Percentiles rank a stretch among this genome's conserved stretches.
These are phyloP conservation scores for Hypericum androsaemum DNA, from an alignment of 345 rosid genomes.

Conservation along the genomic window DNA sequence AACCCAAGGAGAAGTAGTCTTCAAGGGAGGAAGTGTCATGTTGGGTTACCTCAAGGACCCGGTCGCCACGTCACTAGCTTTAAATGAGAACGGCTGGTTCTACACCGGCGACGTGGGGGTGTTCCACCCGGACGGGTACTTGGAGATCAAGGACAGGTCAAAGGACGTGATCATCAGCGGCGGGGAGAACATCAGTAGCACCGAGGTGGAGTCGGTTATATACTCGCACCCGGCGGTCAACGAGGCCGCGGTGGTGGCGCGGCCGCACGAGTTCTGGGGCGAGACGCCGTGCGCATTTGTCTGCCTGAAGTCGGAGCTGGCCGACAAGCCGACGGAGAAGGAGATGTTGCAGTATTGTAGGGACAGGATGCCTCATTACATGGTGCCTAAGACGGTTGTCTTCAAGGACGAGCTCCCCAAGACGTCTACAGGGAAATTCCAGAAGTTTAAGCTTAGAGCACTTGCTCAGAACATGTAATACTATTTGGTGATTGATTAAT, in stretches of 20 bases:
- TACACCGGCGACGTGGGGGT: conserved; percentile 21
- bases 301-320: conserved; percentile 7
- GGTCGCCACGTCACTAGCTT: not conserved
- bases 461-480: conserved; percentile 24
- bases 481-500: too few species aligned
- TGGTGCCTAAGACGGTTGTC: conserved; percentile 64
- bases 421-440: conserved; percentile 71
- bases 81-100: conserved; percentile 18
- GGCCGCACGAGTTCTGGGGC: conserved; percentile 18
- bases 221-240: conserved; percentile 12
- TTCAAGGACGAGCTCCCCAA: conserved; percentile 52
- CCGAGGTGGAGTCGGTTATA: conserved; percentile 17
- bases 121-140: conserved; percentile 18
- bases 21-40: conserved; percentile 16
- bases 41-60: conserved; percentile 18
- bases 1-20: conserved; percentile 12
- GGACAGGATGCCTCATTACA: conserved; percentile 53
- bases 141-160: conserved; percentile 20
- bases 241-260: conserved; percentile 23
- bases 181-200: conserved; percentile 22
- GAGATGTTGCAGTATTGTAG: conserved; percentile 55
- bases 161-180: conserved; percentile 24
- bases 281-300: conserved; percentile 24
- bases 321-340: conserved; percentile 10
- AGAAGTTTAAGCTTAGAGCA: conserved; percentile 53